phyloP scores from a whole-genome alignment of 139 green algal genomes.

The Pedinophyceae sp. region DNA sequence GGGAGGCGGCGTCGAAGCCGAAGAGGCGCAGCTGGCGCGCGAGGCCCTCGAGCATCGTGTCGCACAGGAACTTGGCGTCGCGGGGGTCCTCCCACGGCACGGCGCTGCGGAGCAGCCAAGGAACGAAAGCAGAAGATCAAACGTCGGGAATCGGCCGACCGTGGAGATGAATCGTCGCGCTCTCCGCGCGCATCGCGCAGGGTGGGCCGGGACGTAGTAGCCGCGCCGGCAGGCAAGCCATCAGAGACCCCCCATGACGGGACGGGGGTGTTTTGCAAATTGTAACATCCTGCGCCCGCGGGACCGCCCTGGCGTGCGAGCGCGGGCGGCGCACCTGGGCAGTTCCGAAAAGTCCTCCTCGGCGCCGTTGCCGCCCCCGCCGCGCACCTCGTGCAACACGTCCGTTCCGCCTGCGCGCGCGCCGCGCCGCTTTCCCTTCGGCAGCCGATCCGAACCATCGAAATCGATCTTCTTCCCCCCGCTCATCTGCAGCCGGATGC shows the following conservation, averaged over 20 bases:
- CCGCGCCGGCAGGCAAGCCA: background rate
- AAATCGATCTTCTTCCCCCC: no score
- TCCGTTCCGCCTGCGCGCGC: no score
- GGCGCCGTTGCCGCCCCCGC: background rate
- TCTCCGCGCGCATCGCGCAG: background rate
- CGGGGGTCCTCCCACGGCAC: slow-evolving; percentile 15
- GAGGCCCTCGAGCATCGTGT: slow-evolving; percentile 30
- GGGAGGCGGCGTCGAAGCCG: slow-evolving; percentile 24
- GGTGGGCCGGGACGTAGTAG: background rate
- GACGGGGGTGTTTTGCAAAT: no score
- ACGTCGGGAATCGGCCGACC: background rate
- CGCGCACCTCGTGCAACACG: background rate
- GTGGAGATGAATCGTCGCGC: background rate
- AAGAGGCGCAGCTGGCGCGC: slow-evolving; percentile 32
- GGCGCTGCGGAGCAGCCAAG: no score
- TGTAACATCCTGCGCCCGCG: no score
- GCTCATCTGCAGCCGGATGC: slow-evolving; percentile 4
- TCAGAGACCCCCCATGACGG: no score
- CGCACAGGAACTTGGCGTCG: slow-evolving; percentile 20
- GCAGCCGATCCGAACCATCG: no score
- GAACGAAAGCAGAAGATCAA: no score
- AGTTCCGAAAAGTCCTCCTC: no score
- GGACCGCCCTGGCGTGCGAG: no score
- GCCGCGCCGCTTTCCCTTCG: no score
- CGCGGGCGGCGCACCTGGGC: no score